Conservation (phyloP, 2,329 filamentous ascomycete genomes). For the Trichophyton rubrum region DNA sequence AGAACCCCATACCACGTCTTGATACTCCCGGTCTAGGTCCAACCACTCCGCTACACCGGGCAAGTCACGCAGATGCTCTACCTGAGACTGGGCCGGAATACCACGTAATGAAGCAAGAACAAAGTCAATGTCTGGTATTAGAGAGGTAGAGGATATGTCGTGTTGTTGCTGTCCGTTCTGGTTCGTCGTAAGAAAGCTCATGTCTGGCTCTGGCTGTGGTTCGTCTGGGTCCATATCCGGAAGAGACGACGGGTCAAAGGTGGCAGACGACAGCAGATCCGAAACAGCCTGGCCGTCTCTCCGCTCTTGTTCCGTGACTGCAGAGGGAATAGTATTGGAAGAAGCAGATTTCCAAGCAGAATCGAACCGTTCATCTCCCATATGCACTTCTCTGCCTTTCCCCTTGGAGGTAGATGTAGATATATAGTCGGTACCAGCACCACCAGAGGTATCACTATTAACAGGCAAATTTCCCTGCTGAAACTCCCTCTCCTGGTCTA, state of each 20-base stretch:
- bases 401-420: not conserved
- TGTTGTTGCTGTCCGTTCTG: constrained; percentile 5
- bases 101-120: constrained; percentile 8
- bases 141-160: constrained; percentile 15
- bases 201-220: constrained; percentile 15
- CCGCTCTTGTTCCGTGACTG: not conserved
- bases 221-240: constrained; percentile 16
- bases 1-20: constrained; percentile 14
- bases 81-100: not conserved
- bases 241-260: constrained; percentile 20
- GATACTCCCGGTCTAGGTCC: constrained; percentile 11
- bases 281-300: constrained; percentile 33
- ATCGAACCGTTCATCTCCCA: constrained; percentile 9
- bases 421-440: not conserved
- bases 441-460: not conserved
- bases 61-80: constrained; percentile 2
- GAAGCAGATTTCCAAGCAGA: constrained; percentile 15
- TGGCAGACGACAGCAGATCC: constrained; percentile 25
- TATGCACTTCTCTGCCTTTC: constrained; percentile 5
- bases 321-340: not conserved
- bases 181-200: constrained; percentile 14
- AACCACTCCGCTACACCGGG: constrained; percentile 14
- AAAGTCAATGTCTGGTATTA: constrained; percentile 12
- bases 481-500: not conserved
- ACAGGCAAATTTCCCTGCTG: not conserved